A percentile compares a stretch with the other conserved stretches of the same genome.
These are phyloP conservation scores for Leccinum insigne DNA, from an alignment of 1,284 basidiomycete genomes.

Conservation along the genomic window DNA sequence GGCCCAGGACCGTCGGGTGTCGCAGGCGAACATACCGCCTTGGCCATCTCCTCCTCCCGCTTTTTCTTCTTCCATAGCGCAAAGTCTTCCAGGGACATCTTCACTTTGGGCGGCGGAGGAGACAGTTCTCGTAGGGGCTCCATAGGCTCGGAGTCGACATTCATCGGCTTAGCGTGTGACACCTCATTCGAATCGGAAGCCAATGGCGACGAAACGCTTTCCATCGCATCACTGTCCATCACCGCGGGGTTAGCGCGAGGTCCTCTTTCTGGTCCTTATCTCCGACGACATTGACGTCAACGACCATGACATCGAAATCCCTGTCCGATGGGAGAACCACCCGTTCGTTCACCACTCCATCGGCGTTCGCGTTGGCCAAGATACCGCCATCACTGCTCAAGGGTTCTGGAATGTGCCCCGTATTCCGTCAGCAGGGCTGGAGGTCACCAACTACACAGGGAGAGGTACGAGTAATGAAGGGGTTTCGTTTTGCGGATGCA, in stretches of 20 bases:
- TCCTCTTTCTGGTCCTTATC: conserved; percentile 6
- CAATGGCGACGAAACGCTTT: background rate
- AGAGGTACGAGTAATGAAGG: conserved; percentile 7
- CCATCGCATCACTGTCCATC: background rate
- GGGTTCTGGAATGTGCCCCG: conserved; percentile 18
- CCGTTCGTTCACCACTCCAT: background rate
- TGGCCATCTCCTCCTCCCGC: conserved; percentile 40
- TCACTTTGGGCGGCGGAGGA: conserved; percentile 29
- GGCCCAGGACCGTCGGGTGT: conserved; percentile 15
- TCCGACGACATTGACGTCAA: conserved; percentile 19
- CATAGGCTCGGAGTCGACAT: conserved; percentile 8
- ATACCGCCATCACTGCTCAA: background rate
- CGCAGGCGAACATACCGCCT: conserved; percentile 27
- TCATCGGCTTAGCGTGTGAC: conserved; percentile 11
- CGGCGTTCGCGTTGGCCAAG: background rate
- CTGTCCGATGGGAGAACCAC: background rate
- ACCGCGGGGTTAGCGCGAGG: background rate
- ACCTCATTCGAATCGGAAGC: conserved; percentile 5
- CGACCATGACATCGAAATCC: conserved; percentile 31
- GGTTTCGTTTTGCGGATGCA: conserved; percentile 28
- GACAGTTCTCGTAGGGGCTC: conserved; percentile 18
- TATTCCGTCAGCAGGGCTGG: too few species aligned
- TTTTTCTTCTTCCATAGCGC: conserved; percentile 46
- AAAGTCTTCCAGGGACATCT: conserved; percentile 51
- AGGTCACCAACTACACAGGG: conserved; percentile 1